Evolutionary conservation across 345 rosid species (phyloP).

Genomic region (Salix exigua): DNA sequence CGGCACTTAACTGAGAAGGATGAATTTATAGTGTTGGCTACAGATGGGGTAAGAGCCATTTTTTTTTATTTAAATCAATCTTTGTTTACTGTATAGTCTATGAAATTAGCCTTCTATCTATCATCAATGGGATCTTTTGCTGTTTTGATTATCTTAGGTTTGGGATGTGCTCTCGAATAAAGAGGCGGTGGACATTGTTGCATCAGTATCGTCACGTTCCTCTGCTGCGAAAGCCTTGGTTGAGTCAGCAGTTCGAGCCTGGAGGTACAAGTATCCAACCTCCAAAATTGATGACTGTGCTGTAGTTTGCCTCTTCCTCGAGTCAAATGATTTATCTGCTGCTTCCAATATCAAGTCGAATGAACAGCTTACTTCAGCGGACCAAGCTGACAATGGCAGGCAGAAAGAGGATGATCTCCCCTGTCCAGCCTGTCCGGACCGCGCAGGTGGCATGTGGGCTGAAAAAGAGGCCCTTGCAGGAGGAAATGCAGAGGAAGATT

Average conservation of each 20-base stretch:
- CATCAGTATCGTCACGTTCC: conserved; percentile 65
- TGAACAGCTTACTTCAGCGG: conserved; percentile 26
- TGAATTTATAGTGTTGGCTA: conserved; percentile 88
- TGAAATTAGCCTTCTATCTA: background rate
- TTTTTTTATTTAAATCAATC: background rate
- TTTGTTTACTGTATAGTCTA: background rate
- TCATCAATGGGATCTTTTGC: background rate
- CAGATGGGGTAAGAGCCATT: conserved; percentile 74
- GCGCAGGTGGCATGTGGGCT: conserved; percentile 36
- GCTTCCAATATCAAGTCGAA: conserved; percentile 39
- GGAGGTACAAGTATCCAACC: conserved; percentile 91
- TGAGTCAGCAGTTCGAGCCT: conserved; percentile 78
- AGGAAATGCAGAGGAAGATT: conserved; percentile 39
- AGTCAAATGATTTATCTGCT: conserved; percentile 40
- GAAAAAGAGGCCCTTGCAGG: conserved; percentile 37
- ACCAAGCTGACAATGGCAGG: conserved; percentile 20
- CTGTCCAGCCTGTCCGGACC: conserved; percentile 28
- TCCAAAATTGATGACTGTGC: conserved; percentile 97
- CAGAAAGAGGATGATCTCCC: conserved; percentile 28
- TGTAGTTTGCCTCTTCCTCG: conserved; percentile 84
- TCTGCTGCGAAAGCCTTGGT: conserved; percentile 78
- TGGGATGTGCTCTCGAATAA: conserved; percentile 96
- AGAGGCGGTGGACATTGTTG: conserved; percentile 79
- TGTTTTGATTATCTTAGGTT: conserved; percentile 35
- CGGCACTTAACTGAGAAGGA: conserved; percentile 66